Base-by-base conservation (phyloP, 371 early-diverging fungal genomes). In the Zopfochytrium polystomum region DNA sequence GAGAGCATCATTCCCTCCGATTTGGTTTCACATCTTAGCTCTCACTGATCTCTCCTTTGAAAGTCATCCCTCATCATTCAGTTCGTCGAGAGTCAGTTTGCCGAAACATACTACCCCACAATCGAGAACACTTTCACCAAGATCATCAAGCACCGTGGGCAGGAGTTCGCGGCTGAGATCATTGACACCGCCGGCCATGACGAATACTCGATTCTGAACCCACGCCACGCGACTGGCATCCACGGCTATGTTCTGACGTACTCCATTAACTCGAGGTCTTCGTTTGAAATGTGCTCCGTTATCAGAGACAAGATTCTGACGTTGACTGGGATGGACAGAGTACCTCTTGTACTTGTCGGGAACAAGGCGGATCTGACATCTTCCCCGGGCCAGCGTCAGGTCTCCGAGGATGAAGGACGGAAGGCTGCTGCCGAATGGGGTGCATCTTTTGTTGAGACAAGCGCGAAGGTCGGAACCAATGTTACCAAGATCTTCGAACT, bases 101-200 rank as follows among this genome's bases (percentile, higher is more conserved):
- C 87, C 27, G 94, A 93, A 57, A 86, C 88, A 51, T 95, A 97
- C 67, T 92, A 91, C 62, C 96, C 96, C 20, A 96, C 95, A 3
- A 94, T 97, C 63, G 94, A 92, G 70, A 90, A 87, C 69, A 90
- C 91, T 33, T 90, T 91, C 72, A 90, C 84, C 25, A 95, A 93
- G 72, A 85, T 85, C 50, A 81, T 95, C 55, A 85, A 84, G 56
- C 87, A 89, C 58, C 77, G 82, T 66, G 88, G 89, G 38, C 87
- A 89, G 72, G 90, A 92, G 68, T 95, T 90, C 66, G 84, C 83
- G 26, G 85, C 88, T 30, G 93, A 91, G 62, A 94, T 95, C 57
- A 88, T 92, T 70, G 98, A 97, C 74, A 95, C 98, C 13, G 94
- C 98, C 1, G 98, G 98, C 5, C 95, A 95, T 88, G 98, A 97